Evolutionary conservation across 192 early-diverging fungal genomes (phyloP).

Genomic region (Umbelopsis isabellina): DNA sequence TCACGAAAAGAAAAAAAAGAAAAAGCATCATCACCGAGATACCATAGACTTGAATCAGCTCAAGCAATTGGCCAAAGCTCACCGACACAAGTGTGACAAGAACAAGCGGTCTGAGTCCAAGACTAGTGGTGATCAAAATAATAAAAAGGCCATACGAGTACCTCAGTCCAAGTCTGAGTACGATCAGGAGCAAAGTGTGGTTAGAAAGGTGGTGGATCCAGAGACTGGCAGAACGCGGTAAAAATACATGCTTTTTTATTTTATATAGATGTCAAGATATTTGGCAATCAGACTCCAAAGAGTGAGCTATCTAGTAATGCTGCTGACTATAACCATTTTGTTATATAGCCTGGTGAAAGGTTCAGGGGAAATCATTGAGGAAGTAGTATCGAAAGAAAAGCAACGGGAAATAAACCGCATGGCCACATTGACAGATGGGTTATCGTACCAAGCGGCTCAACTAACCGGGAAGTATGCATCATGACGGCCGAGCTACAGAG

Average conservation of each 20-base stretch:
- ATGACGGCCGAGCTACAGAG: background rate
- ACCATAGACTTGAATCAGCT: constrained; percentile 10
- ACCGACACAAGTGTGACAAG: constrained; percentile 19
- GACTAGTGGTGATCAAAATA: background rate
- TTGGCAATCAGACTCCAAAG: background rate
- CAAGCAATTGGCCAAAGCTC: constrained; percentile 25
- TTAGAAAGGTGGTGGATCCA: constrained; percentile 51
- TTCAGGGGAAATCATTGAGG: constrained; percentile 54
- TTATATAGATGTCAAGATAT: background rate
- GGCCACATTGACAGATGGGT: constrained; percentile 50
- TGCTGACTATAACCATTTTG: background rate
- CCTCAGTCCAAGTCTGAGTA: constrained; percentile 53
- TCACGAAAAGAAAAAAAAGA: constrained; percentile 18
- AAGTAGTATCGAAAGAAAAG: constrained; percentile 51
- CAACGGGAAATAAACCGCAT: constrained; percentile 49
- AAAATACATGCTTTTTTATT: constrained; percentile 6
- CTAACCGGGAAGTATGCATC: background rate
- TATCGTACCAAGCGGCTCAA: constrained; percentile 29
- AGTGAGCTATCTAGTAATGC: background rate
- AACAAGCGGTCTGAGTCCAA: background rate
- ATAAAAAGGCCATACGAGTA: constrained; percentile 18
- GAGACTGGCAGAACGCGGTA: constrained; percentile 53
- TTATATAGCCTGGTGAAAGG: constrained; percentile 49
- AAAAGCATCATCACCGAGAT: background rate
- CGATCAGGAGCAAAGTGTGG: constrained; percentile 43